Percentiles rank a stretch among this genome's conserved stretches.
Evolutionary conservation across 345 rosid species (phyloP).

Genomic region (Eucalyptus tenuipes): DNA sequence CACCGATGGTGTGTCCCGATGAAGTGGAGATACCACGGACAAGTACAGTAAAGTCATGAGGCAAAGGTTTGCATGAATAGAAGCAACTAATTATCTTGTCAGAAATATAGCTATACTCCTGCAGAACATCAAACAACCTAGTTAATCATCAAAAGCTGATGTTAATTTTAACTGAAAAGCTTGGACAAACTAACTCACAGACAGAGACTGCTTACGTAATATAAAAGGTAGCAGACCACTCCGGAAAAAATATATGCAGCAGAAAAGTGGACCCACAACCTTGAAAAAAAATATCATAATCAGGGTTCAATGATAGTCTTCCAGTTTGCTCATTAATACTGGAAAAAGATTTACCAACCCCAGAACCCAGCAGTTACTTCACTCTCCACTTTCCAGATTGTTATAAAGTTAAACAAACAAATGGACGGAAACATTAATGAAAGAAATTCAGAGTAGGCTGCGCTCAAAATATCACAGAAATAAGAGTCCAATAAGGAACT

Average conservation of each 20-base stretch:
- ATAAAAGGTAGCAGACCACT: constrained; percentile 83
- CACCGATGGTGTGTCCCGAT: constrained; percentile 38
- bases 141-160: background rate
- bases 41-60: constrained; percentile 64
- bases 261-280: constrained; percentile 94
- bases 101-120: constrained; percentile 64
- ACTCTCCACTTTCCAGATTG: background rate
- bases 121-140: constrained; percentile 2
- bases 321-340: background rate
- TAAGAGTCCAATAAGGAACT: background rate
- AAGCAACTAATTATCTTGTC: constrained; percentile 48
- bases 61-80: constrained; percentile 65
- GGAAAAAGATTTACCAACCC: background rate
- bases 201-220: constrained; percentile 41
- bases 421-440: background rate
- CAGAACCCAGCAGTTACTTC: background rate
- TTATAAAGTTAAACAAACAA: background rate
- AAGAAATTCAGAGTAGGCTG: background rate
- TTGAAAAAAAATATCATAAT: constrained; percentile 11
- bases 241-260: constrained; percentile 81
- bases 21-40: constrained; percentile 61
- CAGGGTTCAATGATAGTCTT: background rate
- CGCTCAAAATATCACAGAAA: background rate
- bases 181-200: background rate
- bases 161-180: background rate